Evolutionary conservation across 75 land plant species (phyloP), one percentile per base, ranked within the genome.

Genomic region (Chamaecyparis obtusa): DNA sequence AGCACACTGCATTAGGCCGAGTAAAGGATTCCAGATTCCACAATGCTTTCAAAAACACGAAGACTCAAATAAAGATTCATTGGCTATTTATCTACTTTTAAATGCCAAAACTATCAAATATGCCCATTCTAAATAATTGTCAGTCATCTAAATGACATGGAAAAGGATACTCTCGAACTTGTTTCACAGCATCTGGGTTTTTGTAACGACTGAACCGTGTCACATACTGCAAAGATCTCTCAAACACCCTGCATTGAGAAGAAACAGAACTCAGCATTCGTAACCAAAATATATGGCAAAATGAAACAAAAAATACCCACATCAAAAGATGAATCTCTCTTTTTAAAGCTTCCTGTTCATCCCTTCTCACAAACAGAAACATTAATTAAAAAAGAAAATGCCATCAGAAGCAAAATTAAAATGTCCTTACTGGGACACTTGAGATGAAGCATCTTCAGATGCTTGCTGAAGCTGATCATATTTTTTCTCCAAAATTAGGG

Each of bases 151-250:
- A 54, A 49, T 33, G 10, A 21, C 76, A 85, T 51, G 37, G 10
- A 69, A 9, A 74, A 90, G 97, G 95, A 96, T 96, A 96, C 98
- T 97, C 99, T 92, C 99, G 87, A 71, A 97, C 99, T 97, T 97
- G 98, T 87, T 92, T 96, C 46, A 97, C 98, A 83, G 99, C 95
- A 89, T 96, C 96, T 16, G 94, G 95, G 90, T 97, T 95, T 86
- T 95, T 91, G 84, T 97, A 97, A 11, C 99, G 96, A 86, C 99
- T 96, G 86, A 95, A 97, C 75, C 96, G 95, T 89, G 95, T 95
- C 84, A 96, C 99, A 88, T 97, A 97, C 86, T 96, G 98, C 88
- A 91, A 89, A 67, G 99, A 97, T 88, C 94, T 97, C 91, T 97
- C 99, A 92, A 97, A 96, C 35, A 96, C 99, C 85, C 99, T 97